Base-by-base conservation (phyloP, 768 basidiomycete species). In the Paxillus ammoniavirescens region DNA sequence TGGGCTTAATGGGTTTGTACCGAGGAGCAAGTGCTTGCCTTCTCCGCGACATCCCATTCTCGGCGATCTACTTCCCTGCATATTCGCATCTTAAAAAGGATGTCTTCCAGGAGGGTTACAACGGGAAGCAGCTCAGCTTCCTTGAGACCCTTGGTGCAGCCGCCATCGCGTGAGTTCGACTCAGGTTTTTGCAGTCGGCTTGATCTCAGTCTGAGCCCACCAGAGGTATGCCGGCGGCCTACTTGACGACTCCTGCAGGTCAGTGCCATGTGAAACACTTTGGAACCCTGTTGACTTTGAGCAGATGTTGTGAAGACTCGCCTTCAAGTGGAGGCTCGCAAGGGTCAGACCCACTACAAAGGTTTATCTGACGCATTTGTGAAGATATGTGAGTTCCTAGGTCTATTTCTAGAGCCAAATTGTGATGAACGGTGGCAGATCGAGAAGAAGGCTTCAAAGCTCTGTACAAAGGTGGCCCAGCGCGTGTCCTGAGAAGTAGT, bases 221-320 rank as follows among this genome's bases (percentile, higher is more conserved):
- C 60, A 96, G 95, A 61, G 97, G 97, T 57, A 98, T 98, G 94
- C 96, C 96, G 51, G 94, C 95, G 42, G 93, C 94, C 37, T 95
- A 94, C 72, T 74, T 96, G 58, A 92, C 92, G 31, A 95, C 93
- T 8, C 93, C 93, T 40, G 90, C 90, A 62, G 91, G 91, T 91
- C 59, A 63, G 76, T 59, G 51, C 50, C 17, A 54, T 59, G 21
- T 38, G 13, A 37, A 40, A 42, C 51, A 21, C 61, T 55, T 23
- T n/a, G 28, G n/a, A 47, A 35, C 26, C 17, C 31, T 28, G 44
- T 56, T 70, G 61, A 64, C 50, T 49, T 33, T 30, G 23, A 46
- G 54, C 68, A 89, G 96, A 99, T 72, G 97, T 98, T 56, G 91
- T 98, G 66, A 98, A 99, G 81, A 98, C 97, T 14, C 83, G 95